A percentile compares a stretch with the other conserved stretches of the same genome.
These are phyloP conservation scores for Penicillium coprophilum DNA, from an alignment of 495 filamentous ascomycete genomes.

Conservation along the genomic window DNA sequence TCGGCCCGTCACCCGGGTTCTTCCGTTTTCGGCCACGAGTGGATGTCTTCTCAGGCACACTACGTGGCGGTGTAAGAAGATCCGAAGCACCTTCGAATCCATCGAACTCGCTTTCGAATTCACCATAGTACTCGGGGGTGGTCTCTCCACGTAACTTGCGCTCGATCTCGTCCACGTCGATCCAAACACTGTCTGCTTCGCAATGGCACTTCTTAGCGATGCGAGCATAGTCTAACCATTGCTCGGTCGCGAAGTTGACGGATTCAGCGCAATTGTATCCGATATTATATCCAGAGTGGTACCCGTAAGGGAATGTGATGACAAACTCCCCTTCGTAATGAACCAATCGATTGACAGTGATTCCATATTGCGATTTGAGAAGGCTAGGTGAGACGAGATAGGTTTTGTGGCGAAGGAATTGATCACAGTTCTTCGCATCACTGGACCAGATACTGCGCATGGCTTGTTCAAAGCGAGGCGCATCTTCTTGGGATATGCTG, in stretches of 20 bases:
- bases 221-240: constrained; percentile 91
- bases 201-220: constrained; percentile 98
- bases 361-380: constrained; percentile 81
- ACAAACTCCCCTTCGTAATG: constrained; percentile 98
- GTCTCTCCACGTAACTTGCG: constrained; percentile 89
- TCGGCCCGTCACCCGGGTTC: constrained; percentile 56
- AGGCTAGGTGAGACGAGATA: constrained; percentile 94
- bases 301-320: constrained; percentile 97
- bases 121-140: constrained; percentile 82
- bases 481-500: constrained; percentile 95
- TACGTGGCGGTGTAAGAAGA: constrained; percentile 78
- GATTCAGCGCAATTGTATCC: constrained; percentile 99
- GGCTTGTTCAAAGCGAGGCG: constrained; percentile 86
- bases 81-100: constrained; percentile 60
- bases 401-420: constrained; percentile 96
- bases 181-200: constrained; percentile 95
- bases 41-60: constrained; percentile 62
- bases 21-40: constrained; percentile 63
- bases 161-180: constrained; percentile 92
- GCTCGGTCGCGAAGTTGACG: constrained; percentile 94
- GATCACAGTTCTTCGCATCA: constrained; percentile 94
- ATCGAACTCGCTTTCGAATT: constrained; percentile 65
- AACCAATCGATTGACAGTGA: constrained; percentile 93
- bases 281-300: constrained; percentile 97
- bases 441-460: constrained; percentile 96